phyloP scores from a whole-genome alignment of 202 grass and related monocot genomes.

The Bolboschoenoplectus hybrid region DNA sequence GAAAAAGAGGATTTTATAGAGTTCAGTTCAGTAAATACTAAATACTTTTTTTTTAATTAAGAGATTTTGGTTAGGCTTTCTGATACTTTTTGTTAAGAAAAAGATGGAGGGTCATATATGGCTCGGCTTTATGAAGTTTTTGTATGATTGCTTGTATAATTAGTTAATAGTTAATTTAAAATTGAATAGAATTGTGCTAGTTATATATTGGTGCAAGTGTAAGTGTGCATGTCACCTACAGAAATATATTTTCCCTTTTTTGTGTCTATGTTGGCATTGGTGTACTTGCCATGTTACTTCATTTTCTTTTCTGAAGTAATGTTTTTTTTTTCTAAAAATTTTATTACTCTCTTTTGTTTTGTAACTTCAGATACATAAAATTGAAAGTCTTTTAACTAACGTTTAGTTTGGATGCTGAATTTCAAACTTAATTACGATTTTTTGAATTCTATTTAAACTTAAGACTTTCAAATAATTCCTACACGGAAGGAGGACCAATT shows the following conservation, averaged over 20 bases:
- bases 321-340: too few relatives aligned
- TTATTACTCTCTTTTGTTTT: too few relatives aligned
- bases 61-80: neutral
- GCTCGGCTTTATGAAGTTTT: neutral
- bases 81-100: neutral
- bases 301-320: neutral
- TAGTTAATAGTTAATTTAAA: neutral
- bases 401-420: neutral
- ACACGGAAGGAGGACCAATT: neutral
- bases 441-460: neutral
- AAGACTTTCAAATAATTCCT: neutral
- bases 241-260: neutral
- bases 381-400: too few relatives aligned
- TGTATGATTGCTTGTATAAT: neutral
- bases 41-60: neutral
- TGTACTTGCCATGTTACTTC: neutral
- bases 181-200: neutral
- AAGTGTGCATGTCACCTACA: neutral
- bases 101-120: neutral
- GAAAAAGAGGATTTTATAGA: neutral
- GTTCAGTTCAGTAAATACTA: neutral
- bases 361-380: too few relatives aligned
- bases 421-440: neutral
- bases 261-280: neutral
- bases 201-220: neutral